Base-by-base conservation (phyloP, 2,329 filamentous ascomycete species). In the Penicillium sp. region DNA sequence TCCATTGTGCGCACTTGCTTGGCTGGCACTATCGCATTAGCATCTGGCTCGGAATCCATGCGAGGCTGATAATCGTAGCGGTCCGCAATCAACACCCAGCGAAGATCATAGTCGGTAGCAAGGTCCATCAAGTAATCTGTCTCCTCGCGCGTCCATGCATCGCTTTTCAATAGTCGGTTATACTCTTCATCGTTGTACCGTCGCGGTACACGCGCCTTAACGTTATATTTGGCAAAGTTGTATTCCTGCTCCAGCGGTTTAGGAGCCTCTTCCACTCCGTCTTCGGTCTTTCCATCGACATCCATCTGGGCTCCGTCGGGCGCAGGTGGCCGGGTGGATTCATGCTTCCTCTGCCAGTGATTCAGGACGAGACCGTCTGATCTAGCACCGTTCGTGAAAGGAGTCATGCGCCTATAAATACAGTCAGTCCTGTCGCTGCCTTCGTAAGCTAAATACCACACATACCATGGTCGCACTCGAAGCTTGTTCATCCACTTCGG, bases 81-180 rank as follows among this genome's bases (percentile, higher is more conserved):
- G 71, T 99, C 94, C 79, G 87, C 90, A 54, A 99, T 89, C 15
- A 97, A 72, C 3, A 93, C 82, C 91, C 94, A 99, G 61, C 94
- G 86, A 54, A 96, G 80, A 66, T 95, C 90, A 67, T 86, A 96
- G 43, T 92, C 87, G 52, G 81, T 81, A 13, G 85, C 89, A 33
- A 93, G 70, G 3, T 83, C 77, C 68, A 97, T 82, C 57, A 99
- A 74, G 67, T 96, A 96, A 68, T 96, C 91, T 8, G 94, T 99
- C 74, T 99, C 94, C 64, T 94, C 87, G 65, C 88, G 90, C 13
- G 88, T 87, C 94, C 94, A 99, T 62, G 93, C 86, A 13, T 84
- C 78, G 66, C 80, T 87, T 62, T 85, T 81, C 46, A 99, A 74
- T 56, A 88, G 84, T 52, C 84, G 80, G 54, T 86, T 82, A 73